Evolutionary conservation across 2,329 filamentous ascomycete genomes (phyloP).

Genomic region (Apiospora marii): DNA sequence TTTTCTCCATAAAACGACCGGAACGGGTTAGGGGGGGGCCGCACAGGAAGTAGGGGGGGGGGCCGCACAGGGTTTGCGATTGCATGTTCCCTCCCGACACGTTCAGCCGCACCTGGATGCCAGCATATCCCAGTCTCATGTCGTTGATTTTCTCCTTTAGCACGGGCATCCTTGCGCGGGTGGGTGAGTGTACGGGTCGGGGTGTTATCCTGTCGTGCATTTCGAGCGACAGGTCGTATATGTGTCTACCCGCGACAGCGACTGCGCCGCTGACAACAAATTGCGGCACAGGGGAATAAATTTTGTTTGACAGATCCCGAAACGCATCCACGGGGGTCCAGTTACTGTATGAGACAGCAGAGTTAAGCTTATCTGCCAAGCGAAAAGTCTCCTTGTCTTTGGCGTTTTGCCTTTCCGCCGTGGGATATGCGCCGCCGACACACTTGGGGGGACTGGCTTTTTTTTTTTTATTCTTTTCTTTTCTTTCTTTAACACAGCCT

Average conservation of each 20-base stretch:
- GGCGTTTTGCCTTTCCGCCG: not conserved
- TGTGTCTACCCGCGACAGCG: not conserved
- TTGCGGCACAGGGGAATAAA: not conserved
- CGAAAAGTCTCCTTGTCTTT: not conserved
- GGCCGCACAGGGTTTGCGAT: too few relatives aligned
- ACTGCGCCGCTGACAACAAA: not conserved
- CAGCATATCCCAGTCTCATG: not conserved
- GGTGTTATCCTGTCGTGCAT: not conserved
- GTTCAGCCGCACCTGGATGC: not conserved
- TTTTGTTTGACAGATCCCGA: not conserved
- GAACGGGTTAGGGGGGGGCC: too few relatives aligned
- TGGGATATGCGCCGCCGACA: not conserved
- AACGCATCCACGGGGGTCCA: not conserved
- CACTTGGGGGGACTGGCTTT: too few relatives aligned
- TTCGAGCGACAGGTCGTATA: not conserved
- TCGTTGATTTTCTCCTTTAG: not conserved
- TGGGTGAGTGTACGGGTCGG: not conserved
- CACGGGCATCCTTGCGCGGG: not conserved
- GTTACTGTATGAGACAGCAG: not conserved
- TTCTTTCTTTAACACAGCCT: too few relatives aligned
- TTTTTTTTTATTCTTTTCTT: too few relatives aligned
- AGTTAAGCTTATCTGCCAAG: not conserved
- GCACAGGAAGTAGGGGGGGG: too few relatives aligned
- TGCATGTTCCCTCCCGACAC: not conserved
- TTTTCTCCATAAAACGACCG: too few relatives aligned